phyloP scores from a whole-genome alignment of 2,329 filamentous ascomycete species.

The Stachybotrys elegans region DNA sequence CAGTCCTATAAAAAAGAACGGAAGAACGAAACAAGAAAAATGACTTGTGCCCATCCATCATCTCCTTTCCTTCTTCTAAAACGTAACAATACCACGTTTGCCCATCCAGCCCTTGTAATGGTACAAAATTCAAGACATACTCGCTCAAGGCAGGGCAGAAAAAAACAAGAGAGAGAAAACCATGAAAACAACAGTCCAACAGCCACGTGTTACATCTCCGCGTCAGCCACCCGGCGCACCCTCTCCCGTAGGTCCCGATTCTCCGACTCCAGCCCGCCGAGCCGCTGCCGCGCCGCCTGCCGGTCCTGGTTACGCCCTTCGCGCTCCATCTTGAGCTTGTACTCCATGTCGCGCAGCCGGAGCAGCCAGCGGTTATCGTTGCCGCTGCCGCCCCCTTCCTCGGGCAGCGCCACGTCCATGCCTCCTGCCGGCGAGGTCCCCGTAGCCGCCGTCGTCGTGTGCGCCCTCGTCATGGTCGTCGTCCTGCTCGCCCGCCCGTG shows the following conservation, averaged over 20 bases:
- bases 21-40: no score
- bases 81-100: no score
- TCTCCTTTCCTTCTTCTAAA: no score
- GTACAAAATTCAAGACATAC: no score
- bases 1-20: no score
- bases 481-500: slow-evolving; percentile 22
- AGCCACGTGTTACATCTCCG: slow-evolving; percentile 16
- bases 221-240: slow-evolving; percentile 38
- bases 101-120: no score
- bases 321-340: slow-evolving; percentile 81
- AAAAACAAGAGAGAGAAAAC: not conserved
- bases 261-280: slow-evolving; percentile 71
- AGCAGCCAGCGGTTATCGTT: slow-evolving; percentile 78
- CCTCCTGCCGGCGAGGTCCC: slow-evolving; percentile 18
- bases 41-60: no score
- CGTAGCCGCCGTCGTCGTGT: slow-evolving; percentile 21
- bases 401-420: slow-evolving; percentile 21
- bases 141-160: not conserved
- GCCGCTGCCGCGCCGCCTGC: slow-evolving; percentile 71
- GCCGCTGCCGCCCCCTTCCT: slow-evolving; percentile 15
- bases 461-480: slow-evolving; percentile 25
- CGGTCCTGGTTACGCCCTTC: slow-evolving; percentile 83
- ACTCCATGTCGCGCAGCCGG: slow-evolving; percentile 79
- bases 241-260: slow-evolving; percentile 65
- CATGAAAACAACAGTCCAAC: no score